Conservation (phyloP, 1,284 basidiomycete genomes). For the Heliocybe sulcata region DNA sequence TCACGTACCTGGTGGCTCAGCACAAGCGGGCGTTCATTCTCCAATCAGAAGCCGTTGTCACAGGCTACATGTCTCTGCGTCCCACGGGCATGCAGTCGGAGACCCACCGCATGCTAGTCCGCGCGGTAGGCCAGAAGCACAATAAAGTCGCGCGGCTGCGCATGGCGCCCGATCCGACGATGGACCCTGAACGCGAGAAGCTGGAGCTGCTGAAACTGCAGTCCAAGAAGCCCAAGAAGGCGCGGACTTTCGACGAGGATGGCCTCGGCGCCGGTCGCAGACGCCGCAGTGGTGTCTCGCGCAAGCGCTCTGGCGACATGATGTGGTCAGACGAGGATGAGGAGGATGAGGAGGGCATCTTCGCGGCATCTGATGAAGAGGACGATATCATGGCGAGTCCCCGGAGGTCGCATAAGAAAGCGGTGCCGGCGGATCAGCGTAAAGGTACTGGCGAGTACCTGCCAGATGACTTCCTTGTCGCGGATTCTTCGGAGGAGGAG, state of each 20-base stretch:
- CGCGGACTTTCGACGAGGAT: constrained; percentile 35
- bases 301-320: constrained; percentile 26
- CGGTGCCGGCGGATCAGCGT: constrained; percentile 32
- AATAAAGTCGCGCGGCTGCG: constrained; percentile 70
- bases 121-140: constrained; percentile 80
- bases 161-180: constrained; percentile 67
- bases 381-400: constrained; percentile 26
- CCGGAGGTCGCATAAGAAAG: constrained; percentile 32
- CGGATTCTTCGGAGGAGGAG: constrained; percentile 68
- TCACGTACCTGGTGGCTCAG: constrained; percentile 87
- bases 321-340: constrained; percentile 43
- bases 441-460: constrained; percentile 58
- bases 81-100: constrained; percentile 88
- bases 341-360: constrained; percentile 33
- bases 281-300: constrained; percentile 24
- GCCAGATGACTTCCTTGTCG: constrained; percentile 77
- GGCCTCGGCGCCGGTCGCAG: constrained; percentile 36
- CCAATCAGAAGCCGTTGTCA: constrained; percentile 78
- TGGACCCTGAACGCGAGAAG: constrained; percentile 68
- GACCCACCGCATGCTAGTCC: constrained; percentile 84
- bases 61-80: constrained; percentile 77
- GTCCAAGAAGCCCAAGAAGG: constrained; percentile 55
- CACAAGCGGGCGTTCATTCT: constrained; percentile 82
- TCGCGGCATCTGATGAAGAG: constrained; percentile 48
- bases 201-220: constrained; percentile 60